phyloP scores from a whole-genome alignment of 2,329 filamentous ascomycete genomes.

The Aspergillus sp. region DNA sequence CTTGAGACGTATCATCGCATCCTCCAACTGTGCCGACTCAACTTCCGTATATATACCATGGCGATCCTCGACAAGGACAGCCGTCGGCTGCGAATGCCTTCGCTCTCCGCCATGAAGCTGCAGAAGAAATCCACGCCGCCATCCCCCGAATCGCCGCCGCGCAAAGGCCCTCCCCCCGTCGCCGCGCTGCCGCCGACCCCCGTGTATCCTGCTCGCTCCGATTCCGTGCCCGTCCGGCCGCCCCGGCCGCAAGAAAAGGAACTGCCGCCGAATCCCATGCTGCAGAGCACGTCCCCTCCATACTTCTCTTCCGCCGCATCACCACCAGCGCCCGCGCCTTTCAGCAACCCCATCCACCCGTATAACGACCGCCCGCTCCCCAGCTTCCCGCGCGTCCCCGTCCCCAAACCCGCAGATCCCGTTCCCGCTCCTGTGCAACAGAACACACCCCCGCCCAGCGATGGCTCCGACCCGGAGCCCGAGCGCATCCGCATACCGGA shows the following conservation, averaged over 20 bases:
- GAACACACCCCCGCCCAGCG: conserved; percentile 5
- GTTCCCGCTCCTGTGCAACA: conserved; percentile 2
- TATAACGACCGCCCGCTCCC: conserved; percentile 9
- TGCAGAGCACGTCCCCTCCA: conserved; percentile 11
- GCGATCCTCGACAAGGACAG: conserved; percentile 35
- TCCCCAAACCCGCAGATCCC: conserved; percentile 2
- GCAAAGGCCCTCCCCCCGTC: conserved; percentile 15
- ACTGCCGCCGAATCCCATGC: conserved; percentile 24
- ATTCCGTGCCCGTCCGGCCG: conserved; percentile 14
- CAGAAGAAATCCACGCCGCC: conserved; percentile 20
- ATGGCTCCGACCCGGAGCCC: background rate
- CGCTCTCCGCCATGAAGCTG: conserved; percentile 30
- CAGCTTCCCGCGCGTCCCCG: conserved; percentile 8
- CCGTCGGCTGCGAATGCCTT: conserved; percentile 33
- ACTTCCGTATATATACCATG: conserved; percentile 17
- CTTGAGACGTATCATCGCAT: background rate
- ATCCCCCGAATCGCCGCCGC: conserved; percentile 21
- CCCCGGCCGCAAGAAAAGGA: conserved; percentile 25
- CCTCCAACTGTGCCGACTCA: background rate
- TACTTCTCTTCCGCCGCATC: conserved; percentile 5
- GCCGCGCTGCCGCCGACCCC: conserved; percentile 9
- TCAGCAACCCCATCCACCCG: conserved; percentile 1
- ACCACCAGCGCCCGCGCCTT: background rate
- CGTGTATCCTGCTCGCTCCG: conserved; percentile 7
- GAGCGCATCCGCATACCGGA: background rate